phyloP scores from a whole-genome alignment of 106 monocot species.

The Dioscorea dumetorum region DNA sequence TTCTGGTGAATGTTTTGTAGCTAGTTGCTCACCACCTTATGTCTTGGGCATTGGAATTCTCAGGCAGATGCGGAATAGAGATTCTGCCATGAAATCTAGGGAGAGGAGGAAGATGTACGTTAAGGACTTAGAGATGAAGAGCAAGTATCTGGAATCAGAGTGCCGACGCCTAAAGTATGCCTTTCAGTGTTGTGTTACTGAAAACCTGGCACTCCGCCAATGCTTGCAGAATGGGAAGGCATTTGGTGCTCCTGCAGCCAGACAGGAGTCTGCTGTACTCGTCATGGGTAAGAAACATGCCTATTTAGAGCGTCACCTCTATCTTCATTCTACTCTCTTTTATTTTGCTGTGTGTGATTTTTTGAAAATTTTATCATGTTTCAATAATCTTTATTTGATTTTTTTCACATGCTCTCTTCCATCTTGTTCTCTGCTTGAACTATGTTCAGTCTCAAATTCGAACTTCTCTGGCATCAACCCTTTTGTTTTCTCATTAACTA shows the following conservation, averaged over 20 bases:
- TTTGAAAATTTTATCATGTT: too few relatives aligned
- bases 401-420: too few relatives aligned
- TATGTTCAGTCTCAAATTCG: too few relatives aligned
- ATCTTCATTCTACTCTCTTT: too few relatives aligned
- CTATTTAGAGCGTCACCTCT: not conserved
- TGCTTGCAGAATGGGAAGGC: slow-evolving; percentile 39
- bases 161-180: slow-evolving; percentile 66
- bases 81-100: slow-evolving; percentile 94
- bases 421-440: too few relatives aligned
- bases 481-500: too few relatives aligned
- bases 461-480: too few relatives aligned
- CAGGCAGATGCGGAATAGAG: slow-evolving; percentile 92
- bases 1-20: not conserved
- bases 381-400: too few relatives aligned
- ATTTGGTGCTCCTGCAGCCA: slow-evolving; percentile 43
- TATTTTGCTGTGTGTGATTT: too few relatives aligned
- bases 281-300: slow-evolving; percentile 57
- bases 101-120: slow-evolving; percentile 87
- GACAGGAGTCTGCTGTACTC: slow-evolving; percentile 99
- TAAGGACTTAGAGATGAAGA: slow-evolving; percentile 84
- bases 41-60: slow-evolving; percentile 7
- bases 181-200: slow-evolving; percentile 56
- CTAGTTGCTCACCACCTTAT: not conserved
- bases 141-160: slow-evolving; percentile 65
- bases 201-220: slow-evolving; percentile 69